Evolutionary conservation across 371 early-diverging fungal species (phyloP).

Genomic region (Rhizopus sp.): DNA sequence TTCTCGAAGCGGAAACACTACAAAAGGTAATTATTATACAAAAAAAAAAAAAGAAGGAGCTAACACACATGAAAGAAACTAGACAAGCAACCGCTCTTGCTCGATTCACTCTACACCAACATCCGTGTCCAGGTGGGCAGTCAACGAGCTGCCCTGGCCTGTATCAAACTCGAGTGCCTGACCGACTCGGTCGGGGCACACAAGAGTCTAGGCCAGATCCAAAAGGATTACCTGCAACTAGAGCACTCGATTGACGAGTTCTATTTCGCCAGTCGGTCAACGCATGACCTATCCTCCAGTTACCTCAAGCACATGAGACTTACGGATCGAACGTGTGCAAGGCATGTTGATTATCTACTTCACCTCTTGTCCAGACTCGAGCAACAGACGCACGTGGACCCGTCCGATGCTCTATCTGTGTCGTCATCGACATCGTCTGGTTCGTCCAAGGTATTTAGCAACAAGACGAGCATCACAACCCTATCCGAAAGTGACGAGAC

Average conservation of each 20-base stretch:
- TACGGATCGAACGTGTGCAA: no score
- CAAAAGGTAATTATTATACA: conserved; percentile 6
- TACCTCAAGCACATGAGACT: neutral
- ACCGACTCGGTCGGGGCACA: neutral
- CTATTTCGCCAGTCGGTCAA: conserved; percentile 15
- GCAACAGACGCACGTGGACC: no score
- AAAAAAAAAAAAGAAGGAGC: neutral
- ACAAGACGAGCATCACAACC: conserved; percentile 1
- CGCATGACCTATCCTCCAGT: neutral
- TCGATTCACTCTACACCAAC: conserved; percentile 10
- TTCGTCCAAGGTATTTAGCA: neutral
- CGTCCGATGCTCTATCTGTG: neutral
- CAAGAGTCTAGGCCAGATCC: neutral
- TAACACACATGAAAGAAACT: neutral
- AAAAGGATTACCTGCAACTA: neutral
- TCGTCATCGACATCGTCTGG: neutral
- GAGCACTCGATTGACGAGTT: conserved; percentile 18
- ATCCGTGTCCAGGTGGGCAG: conserved; percentile 16
- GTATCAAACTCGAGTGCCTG: conserved; percentile 10
- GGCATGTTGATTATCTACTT: no score
- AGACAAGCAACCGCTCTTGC: neutral
- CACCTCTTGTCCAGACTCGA: no score
- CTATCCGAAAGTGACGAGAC: neutral
- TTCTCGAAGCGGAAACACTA: conserved; percentile 11
- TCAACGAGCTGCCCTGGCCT: conserved; percentile 11